Conservation (phyloP, 495 filamentous ascomycete species). For the Gamarada debralockiae region DNA sequence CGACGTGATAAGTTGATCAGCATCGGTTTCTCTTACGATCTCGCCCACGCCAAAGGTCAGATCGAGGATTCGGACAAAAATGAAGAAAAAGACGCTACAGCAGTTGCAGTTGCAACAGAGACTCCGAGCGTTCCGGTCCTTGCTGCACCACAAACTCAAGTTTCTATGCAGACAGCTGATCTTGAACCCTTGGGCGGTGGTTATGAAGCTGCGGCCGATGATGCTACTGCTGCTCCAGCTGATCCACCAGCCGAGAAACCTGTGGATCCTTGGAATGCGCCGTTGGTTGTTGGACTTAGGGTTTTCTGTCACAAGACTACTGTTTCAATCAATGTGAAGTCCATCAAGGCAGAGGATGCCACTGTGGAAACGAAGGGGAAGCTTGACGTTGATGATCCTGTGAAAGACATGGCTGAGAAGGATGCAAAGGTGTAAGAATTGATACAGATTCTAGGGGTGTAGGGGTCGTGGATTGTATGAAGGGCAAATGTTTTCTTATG, state of each 20-base stretch:
- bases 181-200: not conserved
- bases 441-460: too few relatives aligned
- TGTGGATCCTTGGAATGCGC: conserved; percentile 10
- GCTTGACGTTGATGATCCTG: conserved; percentile 11
- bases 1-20: conserved; percentile 78
- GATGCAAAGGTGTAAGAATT: not conserved
- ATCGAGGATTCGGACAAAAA: conserved; percentile 23
- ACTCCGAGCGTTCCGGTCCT: not conserved
- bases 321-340: conserved; percentile 4
- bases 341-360: not conserved
- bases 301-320: conserved; percentile 3
- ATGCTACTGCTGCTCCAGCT: not conserved
- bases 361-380: conserved; percentile 2
- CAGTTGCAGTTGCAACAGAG: not conserved
- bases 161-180: not conserved
- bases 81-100: not conserved
- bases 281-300: conserved; percentile 9
- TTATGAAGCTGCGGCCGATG: not conserved
- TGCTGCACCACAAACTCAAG: not conserved
- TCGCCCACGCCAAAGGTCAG: conserved; percentile 75
- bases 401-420: conserved; percentile 7
- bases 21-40: conserved; percentile 76
- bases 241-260: not conserved
- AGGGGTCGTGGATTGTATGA: too few relatives aligned
- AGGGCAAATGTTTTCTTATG: too few relatives aligned